Percentiles rank a stretch among this genome's conserved stretches.
These are phyloP conservation scores for Boletus patriciae DNA, from an alignment of 768 basidiomycete genomes.

Conservation along the genomic window DNA sequence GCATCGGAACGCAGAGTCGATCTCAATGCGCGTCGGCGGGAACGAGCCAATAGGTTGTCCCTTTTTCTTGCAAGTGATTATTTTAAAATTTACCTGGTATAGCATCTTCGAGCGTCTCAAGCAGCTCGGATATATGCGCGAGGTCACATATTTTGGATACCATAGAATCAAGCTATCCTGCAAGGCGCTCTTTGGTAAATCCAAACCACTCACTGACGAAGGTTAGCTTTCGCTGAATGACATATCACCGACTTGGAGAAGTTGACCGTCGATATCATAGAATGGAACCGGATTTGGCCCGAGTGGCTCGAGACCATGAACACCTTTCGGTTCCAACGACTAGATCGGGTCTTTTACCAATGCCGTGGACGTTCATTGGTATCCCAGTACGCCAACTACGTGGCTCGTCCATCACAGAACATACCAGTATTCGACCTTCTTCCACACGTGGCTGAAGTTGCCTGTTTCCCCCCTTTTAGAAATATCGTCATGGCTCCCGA, in stretches of 20 bases:
- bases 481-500: background rate
- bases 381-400: background rate
- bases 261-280: background rate
- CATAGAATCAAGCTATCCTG: background rate
- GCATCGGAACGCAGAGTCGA: background rate
- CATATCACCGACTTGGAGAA: background rate
- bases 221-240: background rate
- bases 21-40: background rate
- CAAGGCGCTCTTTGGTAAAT: background rate
- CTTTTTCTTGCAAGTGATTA: background rate
- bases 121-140: background rate
- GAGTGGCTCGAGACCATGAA: background rate
- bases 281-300: background rate
- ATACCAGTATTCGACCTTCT: background rate
- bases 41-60: background rate
- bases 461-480: background rate
- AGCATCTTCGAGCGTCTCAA: background rate
- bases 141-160: background rate
- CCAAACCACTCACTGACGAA: background rate
- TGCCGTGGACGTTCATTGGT: background rate
- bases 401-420: background rate
- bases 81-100: background rate
- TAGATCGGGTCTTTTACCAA: background rate
- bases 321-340: background rate
- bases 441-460: background rate